phyloP scores from a whole-genome alignment of 169 alveolate genomes.

The Theileria orientalis region DNA sequence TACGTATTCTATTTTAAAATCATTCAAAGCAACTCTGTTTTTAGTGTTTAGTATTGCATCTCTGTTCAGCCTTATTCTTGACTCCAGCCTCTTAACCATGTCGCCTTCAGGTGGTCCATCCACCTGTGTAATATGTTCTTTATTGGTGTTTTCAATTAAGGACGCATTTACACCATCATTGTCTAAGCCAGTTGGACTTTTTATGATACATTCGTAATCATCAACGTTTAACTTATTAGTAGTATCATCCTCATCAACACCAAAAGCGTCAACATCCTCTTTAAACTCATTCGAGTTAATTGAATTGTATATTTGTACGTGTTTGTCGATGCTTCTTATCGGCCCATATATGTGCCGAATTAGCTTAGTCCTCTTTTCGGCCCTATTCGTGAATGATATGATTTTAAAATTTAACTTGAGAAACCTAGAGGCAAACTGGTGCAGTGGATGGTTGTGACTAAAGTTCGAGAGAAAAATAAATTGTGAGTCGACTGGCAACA shows the following conservation, averaged over 20 bases:
- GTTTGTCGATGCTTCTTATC: conserved; percentile 24
- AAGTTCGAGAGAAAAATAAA: conserved; percentile 42
- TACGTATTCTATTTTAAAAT: conserved; percentile 26
- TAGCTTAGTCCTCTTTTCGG: conserved; percentile 1
- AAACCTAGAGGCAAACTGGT: conserved; percentile 43
- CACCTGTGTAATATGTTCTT: too few species aligned
- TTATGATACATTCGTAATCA: background rate
- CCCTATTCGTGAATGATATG: conserved; percentile 34
- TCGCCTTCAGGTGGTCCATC: too few species aligned
- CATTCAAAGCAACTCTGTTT: too few species aligned
- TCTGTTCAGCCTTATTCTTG: conserved; percentile 14
- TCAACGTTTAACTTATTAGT: background rate
- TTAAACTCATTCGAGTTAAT: background rate
- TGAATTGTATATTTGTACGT: conserved; percentile 7
- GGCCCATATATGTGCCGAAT: conserved; percentile 62
- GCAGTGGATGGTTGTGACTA: conserved; percentile 26
- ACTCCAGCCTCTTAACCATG: conserved; percentile 4
- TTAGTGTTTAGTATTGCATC: conserved; percentile 1
- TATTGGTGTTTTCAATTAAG: too few species aligned
- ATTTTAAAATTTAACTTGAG: conserved; percentile 51
- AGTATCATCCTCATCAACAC: too few species aligned
- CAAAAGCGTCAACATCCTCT: too few species aligned
- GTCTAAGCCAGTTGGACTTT: too few species aligned
- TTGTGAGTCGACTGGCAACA: conserved; percentile 31
- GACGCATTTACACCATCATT: too few species aligned